Conservation (phyloP, 2,329 filamentous ascomycete species). For the Colletotrichum costaricense region DNA sequence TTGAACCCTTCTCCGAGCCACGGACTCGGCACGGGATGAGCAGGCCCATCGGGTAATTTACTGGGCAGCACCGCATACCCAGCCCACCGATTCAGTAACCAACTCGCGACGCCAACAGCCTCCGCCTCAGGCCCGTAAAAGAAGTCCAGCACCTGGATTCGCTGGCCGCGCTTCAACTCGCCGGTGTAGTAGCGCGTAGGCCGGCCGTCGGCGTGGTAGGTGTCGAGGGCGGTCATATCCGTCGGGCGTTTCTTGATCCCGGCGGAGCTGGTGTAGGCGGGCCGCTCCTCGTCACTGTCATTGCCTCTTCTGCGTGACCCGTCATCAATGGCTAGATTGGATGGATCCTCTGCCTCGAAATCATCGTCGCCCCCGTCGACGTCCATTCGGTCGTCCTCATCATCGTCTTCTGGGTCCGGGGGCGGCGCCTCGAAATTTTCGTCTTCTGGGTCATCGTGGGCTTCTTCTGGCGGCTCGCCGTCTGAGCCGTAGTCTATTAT, state of each 20-base stretch:
- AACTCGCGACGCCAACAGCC: conserved; percentile 37
- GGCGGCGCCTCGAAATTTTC: conserved; percentile 37
- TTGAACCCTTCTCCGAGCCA: conserved; percentile 38
- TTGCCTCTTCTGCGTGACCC: conserved; percentile 4
- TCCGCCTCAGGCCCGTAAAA: conserved; percentile 39
- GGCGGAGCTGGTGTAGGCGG: conserved; percentile 40
- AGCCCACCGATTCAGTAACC: conserved; percentile 44
- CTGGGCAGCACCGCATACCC: conserved; percentile 45
- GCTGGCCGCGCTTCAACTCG: conserved; percentile 43
- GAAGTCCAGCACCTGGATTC: conserved; percentile 39
- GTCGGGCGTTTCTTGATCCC: conserved; percentile 29
- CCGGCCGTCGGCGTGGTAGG: conserved; percentile 35
- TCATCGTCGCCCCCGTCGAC: conserved; percentile 46
- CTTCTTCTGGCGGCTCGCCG: conserved; percentile 23
- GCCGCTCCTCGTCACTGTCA: conserved; percentile 43
- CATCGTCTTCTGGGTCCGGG: conserved; percentile 41
- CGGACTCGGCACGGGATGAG: conserved; percentile 29
- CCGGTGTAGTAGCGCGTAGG: conserved; percentile 50
- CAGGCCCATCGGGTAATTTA: conserved; percentile 10
- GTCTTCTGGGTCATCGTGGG: conserved; percentile 38
- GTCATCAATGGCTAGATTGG: conserved; percentile 39
- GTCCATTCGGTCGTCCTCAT: conserved; percentile 41
- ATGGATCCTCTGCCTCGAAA: conserved; percentile 44
- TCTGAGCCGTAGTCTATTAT: conserved; percentile 30
- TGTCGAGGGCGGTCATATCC: conserved; percentile 29